A percentile compares a stretch with the other conserved stretches of the same genome.
Evolutionary conservation across 495 filamentous ascomycete species (phyloP).

Genomic region (Trichoderma gamsii): DNA sequence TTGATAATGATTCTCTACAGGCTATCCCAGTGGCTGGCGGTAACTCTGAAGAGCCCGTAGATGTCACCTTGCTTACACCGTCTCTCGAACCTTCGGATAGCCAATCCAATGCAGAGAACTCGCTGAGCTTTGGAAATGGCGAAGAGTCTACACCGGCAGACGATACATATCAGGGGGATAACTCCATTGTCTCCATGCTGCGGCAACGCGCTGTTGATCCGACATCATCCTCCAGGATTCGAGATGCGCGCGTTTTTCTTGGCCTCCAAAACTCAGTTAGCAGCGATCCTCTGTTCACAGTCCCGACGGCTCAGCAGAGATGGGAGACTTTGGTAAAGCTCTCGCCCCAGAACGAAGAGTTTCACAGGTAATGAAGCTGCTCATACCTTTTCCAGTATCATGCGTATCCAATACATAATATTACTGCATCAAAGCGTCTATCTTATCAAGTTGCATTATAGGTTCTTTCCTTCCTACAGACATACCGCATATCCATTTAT

Average conservation of each 20-base stretch:
- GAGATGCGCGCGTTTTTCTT: background rate
- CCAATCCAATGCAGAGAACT: background rate
- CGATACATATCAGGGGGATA: background rate
- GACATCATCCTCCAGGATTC: background rate
- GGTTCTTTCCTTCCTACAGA: background rate
- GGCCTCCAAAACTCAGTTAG: background rate
- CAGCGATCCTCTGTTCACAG: background rate
- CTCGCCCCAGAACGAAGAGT: background rate
- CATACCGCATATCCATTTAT: background rate
- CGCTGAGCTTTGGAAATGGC: background rate
- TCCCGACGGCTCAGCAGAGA: background rate
- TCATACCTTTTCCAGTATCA: background rate
- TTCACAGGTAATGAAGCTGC: background rate
- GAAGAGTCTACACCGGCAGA: background rate
- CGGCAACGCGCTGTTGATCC: background rate
- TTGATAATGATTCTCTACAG: no score
- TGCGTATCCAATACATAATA: background rate
- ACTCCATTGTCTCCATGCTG: background rate
- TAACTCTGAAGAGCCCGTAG: background rate
- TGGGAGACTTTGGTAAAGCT: background rate
- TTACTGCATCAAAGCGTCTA: background rate
- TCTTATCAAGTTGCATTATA: background rate
- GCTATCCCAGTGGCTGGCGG: no score
- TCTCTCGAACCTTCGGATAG: background rate
- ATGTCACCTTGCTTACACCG: background rate